A percentile compares a stretch with the other conserved stretches of the same genome.
These are phyloP conservation scores for Lachnellula willkommii DNA, from an alignment of 2,329 filamentous ascomycete genomes.

Conservation along the genomic window DNA sequence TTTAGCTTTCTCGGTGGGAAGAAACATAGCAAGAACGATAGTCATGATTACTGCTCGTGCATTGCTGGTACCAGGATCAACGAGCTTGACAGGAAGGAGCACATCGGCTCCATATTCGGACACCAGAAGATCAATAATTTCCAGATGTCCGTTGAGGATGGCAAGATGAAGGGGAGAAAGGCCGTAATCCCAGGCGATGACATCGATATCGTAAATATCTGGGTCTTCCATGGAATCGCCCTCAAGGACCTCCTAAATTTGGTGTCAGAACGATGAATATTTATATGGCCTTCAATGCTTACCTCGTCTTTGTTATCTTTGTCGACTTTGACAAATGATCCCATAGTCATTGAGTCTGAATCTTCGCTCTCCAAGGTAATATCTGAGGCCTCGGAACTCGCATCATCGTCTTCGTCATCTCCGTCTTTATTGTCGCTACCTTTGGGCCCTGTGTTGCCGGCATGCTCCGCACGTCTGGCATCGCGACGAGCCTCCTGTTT, in stretches of 20 bases:
- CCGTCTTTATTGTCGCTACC: conserved; percentile 15
- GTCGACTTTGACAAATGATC: conserved; percentile 67
- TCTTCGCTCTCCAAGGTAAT: conserved; percentile 25
- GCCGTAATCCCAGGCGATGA: conserved; percentile 72
- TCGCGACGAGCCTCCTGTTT: conserved; percentile 43
- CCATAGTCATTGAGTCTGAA: conserved; percentile 53
- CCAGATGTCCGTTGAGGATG: conserved; percentile 65
- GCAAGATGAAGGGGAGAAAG: conserved; percentile 73
- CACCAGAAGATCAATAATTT: conserved; percentile 64
- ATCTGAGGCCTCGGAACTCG: conserved; percentile 33
- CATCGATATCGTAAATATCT: conserved; percentile 74
- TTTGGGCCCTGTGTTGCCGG: background rate
- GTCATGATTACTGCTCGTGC: conserved; percentile 60
- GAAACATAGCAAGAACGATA: conserved; percentile 59
- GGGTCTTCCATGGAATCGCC: conserved; percentile 62
- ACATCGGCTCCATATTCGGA: conserved; percentile 72
- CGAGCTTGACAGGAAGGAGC: conserved; percentile 63
- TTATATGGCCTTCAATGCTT: conserved; percentile 16
- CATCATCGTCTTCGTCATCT: conserved; percentile 32
- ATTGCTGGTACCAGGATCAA: conserved; percentile 30
- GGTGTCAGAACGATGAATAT: conserved; percentile 28
- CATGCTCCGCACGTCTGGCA: conserved; percentile 20
- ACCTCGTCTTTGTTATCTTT: conserved; percentile 40
- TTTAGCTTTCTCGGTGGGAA: conserved; percentile 58
- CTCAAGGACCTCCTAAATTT: conserved; percentile 39